Evolutionary conservation across 371 early-diverging fungal species (phyloP), one percentile per base, ranked within the genome.

Genomic region (Capillidium rhysosporum): DNA sequence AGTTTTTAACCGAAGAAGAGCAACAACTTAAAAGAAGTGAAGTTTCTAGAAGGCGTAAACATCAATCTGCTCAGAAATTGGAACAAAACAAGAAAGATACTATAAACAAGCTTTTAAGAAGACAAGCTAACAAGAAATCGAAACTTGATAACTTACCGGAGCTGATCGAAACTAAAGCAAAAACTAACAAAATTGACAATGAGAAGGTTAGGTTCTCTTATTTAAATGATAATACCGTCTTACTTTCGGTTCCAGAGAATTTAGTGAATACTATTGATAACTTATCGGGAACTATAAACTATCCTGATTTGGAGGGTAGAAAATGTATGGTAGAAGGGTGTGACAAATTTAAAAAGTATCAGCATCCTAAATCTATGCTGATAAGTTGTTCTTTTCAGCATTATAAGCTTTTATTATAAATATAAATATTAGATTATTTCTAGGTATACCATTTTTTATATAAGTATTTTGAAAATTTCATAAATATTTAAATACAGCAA

Each of bases 31-130:
- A 47, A 45, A 46, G 55, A 28, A 56, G 56, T n/a, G 62, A 62
- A 43, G 56, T 45, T 1, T 54, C 62, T 18, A 28, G 62, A 40
- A 49, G 57, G 40, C 34, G 62, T 26, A 62, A 59, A 28, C 57
- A 62, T 52, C 62, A 62, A 30, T 60, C 60, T 28, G 49, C 56
- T 29, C 62, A 59, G 52, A 56, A 56, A 28, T 56, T 56, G 18
- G 62, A 62, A 49, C 49, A 59, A 53, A 59, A 62, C 16, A 62
- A 62, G 39, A 44, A 59, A 34, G 62, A 56, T 31, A 59, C 59
- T 10, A 62, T 62, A 9, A 59, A 59, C 45, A 49, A 54, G 7
- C 44, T 62, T 5, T 55, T 62, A 34, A 59, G 59, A 25, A 62
- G 59, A 34, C 62, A 62, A 57, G 49, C 55, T 26, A 57, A 57